Percentiles rank a stretch among this genome's conserved stretches.
These are phyloP conservation scores for Zangia roseola DNA, from an alignment of 768 basidiomycete genomes.

Conservation along the genomic window DNA sequence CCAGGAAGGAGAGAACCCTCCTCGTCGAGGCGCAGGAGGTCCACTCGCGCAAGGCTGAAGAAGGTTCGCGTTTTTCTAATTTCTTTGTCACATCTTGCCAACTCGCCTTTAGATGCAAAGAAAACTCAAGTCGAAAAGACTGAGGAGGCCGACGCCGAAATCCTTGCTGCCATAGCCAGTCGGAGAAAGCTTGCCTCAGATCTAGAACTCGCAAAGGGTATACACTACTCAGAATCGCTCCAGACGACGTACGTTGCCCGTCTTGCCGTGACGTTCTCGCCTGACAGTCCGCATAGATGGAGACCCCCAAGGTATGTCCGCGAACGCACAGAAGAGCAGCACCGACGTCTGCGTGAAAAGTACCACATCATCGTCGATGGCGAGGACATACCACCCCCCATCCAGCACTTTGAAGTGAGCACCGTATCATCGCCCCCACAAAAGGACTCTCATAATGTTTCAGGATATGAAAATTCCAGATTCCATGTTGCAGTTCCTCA, in stretches of 20 bases:
- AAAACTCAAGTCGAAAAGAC: conserved; percentile 86
- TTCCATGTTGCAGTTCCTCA: conserved; percentile 78
- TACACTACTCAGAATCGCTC: conserved; percentile 84
- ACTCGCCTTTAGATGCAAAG: conserved; percentile 58
- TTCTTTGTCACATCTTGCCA: conserved; percentile 17
- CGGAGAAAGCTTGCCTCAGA: conserved; percentile 90
- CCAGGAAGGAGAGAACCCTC: conserved; percentile 82
- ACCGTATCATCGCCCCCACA: background rate
- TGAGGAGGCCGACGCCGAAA: conserved; percentile 87
- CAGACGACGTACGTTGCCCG: conserved; percentile 64
- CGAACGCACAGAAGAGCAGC: conserved; percentile 63
- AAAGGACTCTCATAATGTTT: conserved; percentile 12
- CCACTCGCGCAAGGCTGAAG: conserved; percentile 74
- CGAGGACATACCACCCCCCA: conserved; percentile 90
- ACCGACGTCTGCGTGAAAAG: conserved; percentile 79
- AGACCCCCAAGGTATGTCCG: conserved; percentile 80
- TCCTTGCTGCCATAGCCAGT: conserved; percentile 88
- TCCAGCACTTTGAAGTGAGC: conserved; percentile 78
- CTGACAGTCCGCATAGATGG: conserved; percentile 60
- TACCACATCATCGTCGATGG: conserved; percentile 95
- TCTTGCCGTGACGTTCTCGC: background rate
- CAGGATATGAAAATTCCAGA: conserved; percentile 99
- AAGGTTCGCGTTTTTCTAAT: conserved; percentile 48
- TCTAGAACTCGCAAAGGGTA: conserved; percentile 90
- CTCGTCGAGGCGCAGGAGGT: conserved; percentile 95